phyloP scores from a whole-genome alignment of 1,284 basidiomycete genomes.

The Sanghuangporus baumii region DNA sequence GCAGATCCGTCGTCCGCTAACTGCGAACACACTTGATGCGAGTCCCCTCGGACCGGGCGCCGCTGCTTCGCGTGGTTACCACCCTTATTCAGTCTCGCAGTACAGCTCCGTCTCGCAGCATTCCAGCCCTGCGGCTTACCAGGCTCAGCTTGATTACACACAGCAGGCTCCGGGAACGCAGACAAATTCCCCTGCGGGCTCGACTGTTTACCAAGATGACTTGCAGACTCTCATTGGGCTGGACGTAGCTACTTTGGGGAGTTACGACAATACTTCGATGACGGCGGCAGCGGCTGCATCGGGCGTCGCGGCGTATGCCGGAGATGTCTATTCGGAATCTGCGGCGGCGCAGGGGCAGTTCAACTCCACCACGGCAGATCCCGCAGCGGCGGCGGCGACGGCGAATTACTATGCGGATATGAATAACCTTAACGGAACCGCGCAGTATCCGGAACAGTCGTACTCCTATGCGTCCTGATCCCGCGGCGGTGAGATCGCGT shows the following conservation, averaged over 20 bases:
- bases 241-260: not conserved
- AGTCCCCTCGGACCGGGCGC: slow-evolving; percentile 33
- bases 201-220: slow-evolving; percentile 13
- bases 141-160: slow-evolving; percentile 36
- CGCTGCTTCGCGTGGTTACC: slow-evolving; percentile 38
- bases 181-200: slow-evolving; percentile 26
- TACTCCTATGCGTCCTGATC: not conserved
- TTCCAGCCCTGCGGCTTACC: slow-evolving; percentile 51
- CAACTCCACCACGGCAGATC: not conserved
- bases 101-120: slow-evolving; percentile 34
- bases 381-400: not conserved
- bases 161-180: slow-evolving; percentile 1
- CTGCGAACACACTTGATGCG: slow-evolving; percentile 28
- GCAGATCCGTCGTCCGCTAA: slow-evolving; percentile 44
- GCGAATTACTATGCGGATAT: not conserved
- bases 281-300: not conserved
- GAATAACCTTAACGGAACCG: not conserved
- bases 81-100: slow-evolving; percentile 43
- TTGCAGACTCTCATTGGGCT: slow-evolving; percentile 9
- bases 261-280: not conserved
- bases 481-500: not conserved
- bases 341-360: slow-evolving; percentile 1
- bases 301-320: not conserved
- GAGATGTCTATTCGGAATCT: not conserved
- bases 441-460: not conserved